A percentile compares a stretch with the other conserved stretches of the same genome.
These are phyloP conservation scores for Tulasnella sp. DNA, from an alignment of 768 basidiomycete genomes.

Conservation along the genomic window DNA sequence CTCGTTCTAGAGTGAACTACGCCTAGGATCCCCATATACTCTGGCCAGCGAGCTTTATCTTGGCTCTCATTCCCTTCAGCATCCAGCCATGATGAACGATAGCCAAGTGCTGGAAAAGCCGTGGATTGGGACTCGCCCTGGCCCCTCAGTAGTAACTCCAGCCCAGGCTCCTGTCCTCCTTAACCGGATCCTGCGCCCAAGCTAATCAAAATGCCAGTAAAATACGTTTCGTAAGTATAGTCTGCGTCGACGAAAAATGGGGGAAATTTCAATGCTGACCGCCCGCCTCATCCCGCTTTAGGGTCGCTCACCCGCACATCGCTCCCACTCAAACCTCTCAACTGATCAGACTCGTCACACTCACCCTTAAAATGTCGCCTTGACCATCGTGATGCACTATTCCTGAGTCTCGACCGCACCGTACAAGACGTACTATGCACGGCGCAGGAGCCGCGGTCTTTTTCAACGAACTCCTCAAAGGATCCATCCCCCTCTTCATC, in stretches of 20 bases:
- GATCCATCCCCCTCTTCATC: conserved; percentile 74
- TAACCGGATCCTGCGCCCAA: conserved; percentile 36
- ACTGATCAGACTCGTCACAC: conserved; percentile 52
- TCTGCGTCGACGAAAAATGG: conserved; percentile 14
- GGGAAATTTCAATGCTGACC: background rate
- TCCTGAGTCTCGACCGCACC: conserved; percentile 79
- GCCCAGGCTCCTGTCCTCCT: background rate
- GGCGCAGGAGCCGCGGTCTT: conserved; percentile 94
- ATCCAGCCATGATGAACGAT: background rate
- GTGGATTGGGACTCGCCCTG: background rate
- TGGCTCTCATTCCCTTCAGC: background rate
- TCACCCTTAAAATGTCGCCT: conserved; percentile 89
- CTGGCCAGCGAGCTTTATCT: too few species aligned
- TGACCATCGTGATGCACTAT: conserved; percentile 97
- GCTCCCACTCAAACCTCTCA: background rate
- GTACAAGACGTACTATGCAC: conserved; percentile 73
- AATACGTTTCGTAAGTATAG: conserved; percentile 63
- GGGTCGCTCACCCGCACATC: background rate
- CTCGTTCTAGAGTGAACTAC: too few species aligned
- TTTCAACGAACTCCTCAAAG: conserved; percentile 90
- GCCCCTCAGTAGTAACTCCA: background rate
- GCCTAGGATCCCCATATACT: too few species aligned
- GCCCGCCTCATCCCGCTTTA: too few species aligned
- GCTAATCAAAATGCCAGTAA: conserved; percentile 71
- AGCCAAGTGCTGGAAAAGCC: background rate